Evolutionary conservation across 2,329 filamentous ascomycete genomes (phyloP).

Genomic region (Ophiostoma tasmaniense): DNA sequence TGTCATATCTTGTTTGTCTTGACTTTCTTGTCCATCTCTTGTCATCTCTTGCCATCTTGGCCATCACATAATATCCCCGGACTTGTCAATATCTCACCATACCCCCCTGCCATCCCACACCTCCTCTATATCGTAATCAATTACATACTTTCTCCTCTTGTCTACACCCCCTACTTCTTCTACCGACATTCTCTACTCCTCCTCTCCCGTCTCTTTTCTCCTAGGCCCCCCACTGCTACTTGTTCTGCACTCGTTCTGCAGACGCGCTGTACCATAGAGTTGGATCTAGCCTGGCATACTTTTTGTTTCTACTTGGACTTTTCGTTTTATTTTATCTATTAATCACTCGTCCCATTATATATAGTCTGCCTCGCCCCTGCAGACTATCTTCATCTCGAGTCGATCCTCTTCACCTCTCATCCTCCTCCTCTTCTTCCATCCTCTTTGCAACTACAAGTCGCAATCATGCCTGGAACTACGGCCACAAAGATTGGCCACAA

Average conservation of each 20-base stretch:
- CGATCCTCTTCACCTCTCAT: slow-evolving; percentile 2
- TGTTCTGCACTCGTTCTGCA: neutral
- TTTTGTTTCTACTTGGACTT: neutral
- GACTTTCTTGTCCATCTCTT: neutral
- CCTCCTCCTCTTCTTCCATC: neutral
- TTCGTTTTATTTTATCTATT: neutral
- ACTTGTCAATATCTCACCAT: neutral
- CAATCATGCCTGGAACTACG: slow-evolving; percentile 19
- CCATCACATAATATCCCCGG: neutral
- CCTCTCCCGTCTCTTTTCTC: slow-evolving; percentile 5
- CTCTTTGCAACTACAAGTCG: neutral
- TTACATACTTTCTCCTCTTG: neutral
- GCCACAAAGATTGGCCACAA: slow-evolving; percentile 57
- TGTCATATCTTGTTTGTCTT: neutral
- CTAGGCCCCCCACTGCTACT: slow-evolving; percentile 10
- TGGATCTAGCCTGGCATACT: slow-evolving; percentile 13
- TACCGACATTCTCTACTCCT: neutral
- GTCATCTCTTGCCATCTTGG: neutral
- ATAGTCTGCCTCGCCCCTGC: slow-evolving; percentile 12
- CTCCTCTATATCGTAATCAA: neutral
- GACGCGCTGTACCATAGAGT: slow-evolving; percentile 17
- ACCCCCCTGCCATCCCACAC: slow-evolving; percentile 7
- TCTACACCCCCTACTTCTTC: neutral
- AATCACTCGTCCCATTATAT: slow-evolving; percentile 12
- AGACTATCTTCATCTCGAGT: neutral